phyloP scores from a whole-genome alignment of 352 stramenopile species.

The Thraustochytrium sp. region DNA sequence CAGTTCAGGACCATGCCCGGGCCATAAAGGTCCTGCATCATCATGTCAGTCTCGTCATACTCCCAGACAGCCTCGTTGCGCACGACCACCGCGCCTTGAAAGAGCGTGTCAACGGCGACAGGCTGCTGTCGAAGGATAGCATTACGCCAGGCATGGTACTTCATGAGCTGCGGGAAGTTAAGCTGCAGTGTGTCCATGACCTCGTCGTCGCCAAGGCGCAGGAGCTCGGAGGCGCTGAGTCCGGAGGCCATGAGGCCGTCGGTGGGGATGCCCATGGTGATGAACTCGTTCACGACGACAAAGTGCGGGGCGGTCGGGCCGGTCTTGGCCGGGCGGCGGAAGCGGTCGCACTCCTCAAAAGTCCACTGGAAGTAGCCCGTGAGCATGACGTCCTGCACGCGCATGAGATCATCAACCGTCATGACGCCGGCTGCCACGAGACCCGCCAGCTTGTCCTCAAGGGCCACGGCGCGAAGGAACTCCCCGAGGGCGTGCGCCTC shows the following conservation, averaged over 20 bases:
- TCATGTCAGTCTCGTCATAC: background rate
- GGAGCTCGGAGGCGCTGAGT: background rate
- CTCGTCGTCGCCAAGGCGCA: background rate
- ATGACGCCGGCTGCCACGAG: background rate
- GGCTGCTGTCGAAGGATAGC: background rate
- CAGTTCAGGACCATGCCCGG: constrained; percentile 3
- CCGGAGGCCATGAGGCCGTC: background rate
- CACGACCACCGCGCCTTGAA: background rate
- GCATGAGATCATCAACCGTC: background rate
- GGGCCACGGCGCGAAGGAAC: background rate
- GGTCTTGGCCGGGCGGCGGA: background rate
- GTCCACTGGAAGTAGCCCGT: background rate
- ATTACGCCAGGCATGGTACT: background rate
- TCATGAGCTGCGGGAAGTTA: background rate
- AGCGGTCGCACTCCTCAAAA: background rate
- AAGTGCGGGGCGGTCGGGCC: background rate
- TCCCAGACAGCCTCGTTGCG: background rate
- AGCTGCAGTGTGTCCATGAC: background rate
- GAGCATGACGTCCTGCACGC: background rate
- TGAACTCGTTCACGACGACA: background rate
- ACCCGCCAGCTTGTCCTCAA: constrained; percentile 12
- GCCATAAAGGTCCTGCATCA: background rate
- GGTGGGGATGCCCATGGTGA: background rate
- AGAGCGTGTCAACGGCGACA: background rate
- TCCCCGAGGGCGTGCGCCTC: background rate